Percentiles rank a stretch among this genome's conserved stretches.
Evolutionary conservation across 2,329 filamentous ascomycete species (phyloP).

Genomic region (Penicillium hordei): DNA sequence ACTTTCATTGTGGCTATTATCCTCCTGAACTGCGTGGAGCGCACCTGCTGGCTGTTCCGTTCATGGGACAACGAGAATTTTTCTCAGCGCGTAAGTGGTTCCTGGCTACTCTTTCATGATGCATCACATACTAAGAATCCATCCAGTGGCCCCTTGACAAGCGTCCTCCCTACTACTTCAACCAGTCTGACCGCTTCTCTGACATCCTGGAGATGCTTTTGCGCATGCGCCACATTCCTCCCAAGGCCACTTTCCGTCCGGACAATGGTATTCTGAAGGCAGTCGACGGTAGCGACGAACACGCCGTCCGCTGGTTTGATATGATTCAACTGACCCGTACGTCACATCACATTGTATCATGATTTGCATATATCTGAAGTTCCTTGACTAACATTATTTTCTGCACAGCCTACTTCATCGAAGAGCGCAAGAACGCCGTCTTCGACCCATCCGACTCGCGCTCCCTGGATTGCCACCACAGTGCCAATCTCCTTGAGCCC

Average conservation of each 20-base stretch:
- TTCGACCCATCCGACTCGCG: slow-evolving; percentile 44
- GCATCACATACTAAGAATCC: slow-evolving; percentile 2
- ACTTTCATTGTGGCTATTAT: slow-evolving; percentile 62
- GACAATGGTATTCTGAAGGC: slow-evolving; percentile 42
- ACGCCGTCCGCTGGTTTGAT: slow-evolving; percentile 44
- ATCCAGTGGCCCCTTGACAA: slow-evolving; percentile 56
- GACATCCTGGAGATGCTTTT: slow-evolving; percentile 59
- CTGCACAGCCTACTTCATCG: slow-evolving; percentile 37
- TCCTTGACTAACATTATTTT: slow-evolving; percentile 4
- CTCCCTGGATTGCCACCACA: slow-evolving; percentile 44
- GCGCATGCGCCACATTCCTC: slow-evolving; percentile 55
- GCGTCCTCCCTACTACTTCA: slow-evolving; percentile 52
- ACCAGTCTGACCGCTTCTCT: slow-evolving; percentile 59
- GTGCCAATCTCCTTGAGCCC: slow-evolving; percentile 36
- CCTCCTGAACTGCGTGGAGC: slow-evolving; percentile 59
- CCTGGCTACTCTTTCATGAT: background rate
- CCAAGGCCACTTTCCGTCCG: slow-evolving; percentile 39
- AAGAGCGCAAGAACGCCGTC: slow-evolving; percentile 38
- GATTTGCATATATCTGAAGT: background rate
- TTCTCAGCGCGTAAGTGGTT: slow-evolving; percentile 33
- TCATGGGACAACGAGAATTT: slow-evolving; percentile 50
- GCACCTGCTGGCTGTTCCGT: slow-evolving; percentile 59
- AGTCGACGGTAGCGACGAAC: slow-evolving; percentile 40
- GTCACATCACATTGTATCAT: slow-evolving; percentile 14
- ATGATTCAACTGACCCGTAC: slow-evolving; percentile 43